Evolutionary conservation across 225 moss, liverwort and hornwort species (phyloP), one percentile per base, ranked within the genome.

Genomic region (Marchantia polymorpha): DNA sequence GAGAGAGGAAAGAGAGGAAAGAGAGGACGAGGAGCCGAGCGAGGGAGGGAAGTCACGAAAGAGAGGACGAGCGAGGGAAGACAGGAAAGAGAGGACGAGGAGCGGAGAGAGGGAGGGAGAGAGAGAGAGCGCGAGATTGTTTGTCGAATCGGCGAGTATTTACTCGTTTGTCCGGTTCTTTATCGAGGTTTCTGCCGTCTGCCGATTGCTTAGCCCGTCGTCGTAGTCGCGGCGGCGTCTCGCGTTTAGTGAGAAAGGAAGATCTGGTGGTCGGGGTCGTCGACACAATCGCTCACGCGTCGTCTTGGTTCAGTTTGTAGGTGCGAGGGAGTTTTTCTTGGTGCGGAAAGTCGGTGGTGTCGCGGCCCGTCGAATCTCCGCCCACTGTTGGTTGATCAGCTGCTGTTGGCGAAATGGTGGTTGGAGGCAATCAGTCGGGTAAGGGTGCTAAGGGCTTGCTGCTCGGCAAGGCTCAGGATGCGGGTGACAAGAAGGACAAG

Each of bases 401-500:
- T 26, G 52, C 54, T 74, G 68, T 68, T 68, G 55, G 55, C 64
- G 69, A 82, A 27, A 89, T 89, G 89, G 89, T 89, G 89, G 87
- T 89, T 69, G 89, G 87, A 85, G 87, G 87, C 26, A 89, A 87
- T 75, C 89, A 89, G 75, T 87, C 89, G 50, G 89, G 89, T 69
- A 89, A 89, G 76, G 89, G 89, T 65, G 89, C 89, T 30, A 89
- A 89, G 59, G 89, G 89, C 48, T 79, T 89, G 30, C 84, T 85
- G 27, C 84, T 89, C 30, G 89, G 89, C 55, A 89, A 89, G 81
- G 48, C 85, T 12, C 86, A 81, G 58, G 89, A 90, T 60, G 90
- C 85, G 75, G 90, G 91, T 85, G 90, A 92, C 89, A 84, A 84
- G 84, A 93, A 95, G 91, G 93, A 95, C 92, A 95, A 95, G 90